Evolutionary conservation across 225 moss, liverwort and hornwort genomes (phyloP), one percentile per base, ranked within the genome.

Genomic region (Pseudoscleropodium purum): DNA sequence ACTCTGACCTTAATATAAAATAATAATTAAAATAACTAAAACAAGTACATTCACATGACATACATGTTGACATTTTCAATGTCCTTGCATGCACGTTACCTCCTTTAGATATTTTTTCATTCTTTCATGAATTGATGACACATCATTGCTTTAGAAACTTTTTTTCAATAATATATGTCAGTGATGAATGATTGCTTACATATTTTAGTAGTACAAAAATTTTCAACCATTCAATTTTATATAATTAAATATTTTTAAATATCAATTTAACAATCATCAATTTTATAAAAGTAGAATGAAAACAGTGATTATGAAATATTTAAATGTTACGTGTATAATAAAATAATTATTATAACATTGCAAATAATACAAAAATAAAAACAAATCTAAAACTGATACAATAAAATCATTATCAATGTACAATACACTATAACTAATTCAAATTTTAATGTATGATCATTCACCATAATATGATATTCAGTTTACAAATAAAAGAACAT

Each of bases 261-360:
- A 8, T 57, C 8, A 7, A 57, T 57, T 2, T 2, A 19, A 18
- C 5, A 54, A 54, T 54, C 6, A 7, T 33, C 3, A 0, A 36
- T 19, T 70, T 25, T 26, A 6, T 2, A 15, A 2, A 37, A 85
- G 91, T 91, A 91, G 89, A 89, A 91, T 91, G 70, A 89, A 68
- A 19, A 2, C 16, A 91, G 1, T 83, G 5, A 91, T 79, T 1
- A 91, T 88, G 1, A 3, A 3, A 16, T 17, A n/a, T 17, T 9
- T 7, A 3, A 6, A 29, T 6, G 1, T 0, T 5, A 2, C 0
- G 31, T 3, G 31, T 0, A 15, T 15, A 21, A 1, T 6, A 33
- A 13, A 21, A 33, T 21, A 61, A 61, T 5, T 11, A 25, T 11
- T 6, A 61, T 11, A 26, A 61, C 5, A 61, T 11, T 59, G 24